Base-by-base conservation (phyloP, 306 rosid species). In the Phaseolus lunatus region DNA sequence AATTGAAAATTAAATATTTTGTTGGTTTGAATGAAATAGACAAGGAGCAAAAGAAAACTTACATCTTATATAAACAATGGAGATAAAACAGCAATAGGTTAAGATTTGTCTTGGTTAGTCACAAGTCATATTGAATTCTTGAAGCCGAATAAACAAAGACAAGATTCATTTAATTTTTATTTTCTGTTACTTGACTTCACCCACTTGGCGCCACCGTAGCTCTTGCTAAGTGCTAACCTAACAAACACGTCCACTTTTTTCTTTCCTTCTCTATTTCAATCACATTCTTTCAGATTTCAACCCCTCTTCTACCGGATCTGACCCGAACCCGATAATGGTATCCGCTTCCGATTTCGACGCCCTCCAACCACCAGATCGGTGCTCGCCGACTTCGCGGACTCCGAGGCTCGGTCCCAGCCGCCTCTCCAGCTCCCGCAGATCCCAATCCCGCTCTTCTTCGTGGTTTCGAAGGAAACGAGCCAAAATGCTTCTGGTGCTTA, bases 401-500 rank as follows among this genome's bases (percentile, higher is more conserved):
- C 96, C 98, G 48, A 84, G 80, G 67, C 54, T 78, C 20, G 79
- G 87, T n/a, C 89, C 83, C 6, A 91, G 86, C 48, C 89, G 96
- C 15, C 85, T 89, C 82, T 88, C 90, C n/a, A 77, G 72, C 68
- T 71, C 75, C 47, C 89, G 82, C 11, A 81, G 83, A 80, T 87
- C 83, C 50, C 79, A 81, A 78, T 85, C 83, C 48, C 78, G 79
- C 29, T 26, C 84, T 43, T 79, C 77, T 2, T 68, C 87, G 66
- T 92, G 97, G 96, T 87, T 66, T 66, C 86, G 83, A 22, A 84
- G 84, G 77, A 92, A 80, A 84, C 89, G 89, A 68, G 53, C 82
- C 56, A 92, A 89, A 82, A 74, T 90, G 73, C 14, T 89, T 73
- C 65, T 88, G 52, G 80, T 78, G 72, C 76, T 88, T 77, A 73